These are phyloP conservation scores for Colletotrichum echinochloae DNA, from an alignment of 2,329 filamentous ascomycete genomes.

Conservation along the genomic window DNA sequence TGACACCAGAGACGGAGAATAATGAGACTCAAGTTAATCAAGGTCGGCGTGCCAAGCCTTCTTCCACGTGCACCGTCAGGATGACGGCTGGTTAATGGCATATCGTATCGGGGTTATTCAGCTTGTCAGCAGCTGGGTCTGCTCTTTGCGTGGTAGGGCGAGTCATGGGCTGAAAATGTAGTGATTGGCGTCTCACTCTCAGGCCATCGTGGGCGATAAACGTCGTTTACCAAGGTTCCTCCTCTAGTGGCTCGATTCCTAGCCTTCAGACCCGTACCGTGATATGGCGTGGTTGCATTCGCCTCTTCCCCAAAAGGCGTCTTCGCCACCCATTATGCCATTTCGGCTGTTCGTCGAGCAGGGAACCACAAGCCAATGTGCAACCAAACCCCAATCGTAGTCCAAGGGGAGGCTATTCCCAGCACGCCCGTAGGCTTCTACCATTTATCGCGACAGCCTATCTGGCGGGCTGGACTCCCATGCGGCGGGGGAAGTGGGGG, in stretches of 20 bases:
- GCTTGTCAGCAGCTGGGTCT: neutral
- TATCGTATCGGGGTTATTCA: neutral
- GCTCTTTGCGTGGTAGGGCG: neutral
- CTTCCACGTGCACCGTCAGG: neutral
- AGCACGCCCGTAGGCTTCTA: neutral
- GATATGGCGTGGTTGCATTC: neutral
- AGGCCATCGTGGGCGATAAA: neutral
- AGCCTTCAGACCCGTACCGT: neutral
- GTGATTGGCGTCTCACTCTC: neutral
- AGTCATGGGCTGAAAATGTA: neutral
- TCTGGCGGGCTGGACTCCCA: neutral
- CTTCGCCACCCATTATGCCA: neutral
- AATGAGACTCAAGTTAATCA: conserved; percentile 15
- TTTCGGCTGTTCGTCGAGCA: neutral
- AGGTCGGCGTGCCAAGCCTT: neutral
- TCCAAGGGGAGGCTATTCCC: neutral
- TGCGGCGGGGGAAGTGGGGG: neutral
- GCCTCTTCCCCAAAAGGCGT: neutral
- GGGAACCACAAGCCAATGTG: neutral
- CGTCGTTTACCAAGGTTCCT: neutral
- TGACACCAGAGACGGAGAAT: conserved; percentile 27
- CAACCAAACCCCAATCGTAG: neutral
- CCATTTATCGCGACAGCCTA: neutral
- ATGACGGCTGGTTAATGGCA: neutral
- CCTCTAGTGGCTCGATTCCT: neutral